These are phyloP conservation scores for Escallonia herrerae DNA, from an alignment of 129 eudicot species.

Conservation along the genomic window DNA sequence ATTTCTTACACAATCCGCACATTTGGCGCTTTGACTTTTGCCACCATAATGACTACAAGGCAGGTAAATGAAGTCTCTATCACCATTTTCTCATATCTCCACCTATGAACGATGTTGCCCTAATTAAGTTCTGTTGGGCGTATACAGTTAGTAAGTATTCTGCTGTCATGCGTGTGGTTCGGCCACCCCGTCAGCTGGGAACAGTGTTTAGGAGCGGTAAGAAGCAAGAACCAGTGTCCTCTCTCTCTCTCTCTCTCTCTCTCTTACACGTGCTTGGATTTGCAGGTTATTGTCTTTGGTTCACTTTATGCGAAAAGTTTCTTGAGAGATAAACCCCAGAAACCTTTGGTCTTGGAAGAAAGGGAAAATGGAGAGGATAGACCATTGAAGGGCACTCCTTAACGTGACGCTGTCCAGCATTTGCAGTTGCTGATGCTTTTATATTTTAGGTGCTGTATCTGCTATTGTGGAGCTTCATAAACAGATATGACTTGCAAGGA, in stretches of 20 bases:
- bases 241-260: background rate
- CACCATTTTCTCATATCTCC: background rate
- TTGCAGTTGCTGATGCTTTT: conserved; percentile 17
- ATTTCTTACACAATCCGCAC: conserved; percentile 92
- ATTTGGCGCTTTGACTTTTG: conserved; percentile 94
- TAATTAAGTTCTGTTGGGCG: background rate
- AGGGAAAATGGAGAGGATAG: conserved; percentile 34
- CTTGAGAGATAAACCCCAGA: conserved; percentile 45
- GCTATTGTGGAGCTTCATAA: no score
- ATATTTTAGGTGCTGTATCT: background rate
- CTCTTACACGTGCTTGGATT: conserved; percentile 2
- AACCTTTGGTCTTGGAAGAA: conserved; percentile 26
- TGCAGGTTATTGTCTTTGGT: conserved; percentile 84
- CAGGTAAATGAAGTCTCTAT: conserved; percentile 43
- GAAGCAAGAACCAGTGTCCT: conserved; percentile 8
- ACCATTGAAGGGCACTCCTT: conserved; percentile 44
- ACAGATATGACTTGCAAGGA: no score
- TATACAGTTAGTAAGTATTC: conserved; percentile 82
- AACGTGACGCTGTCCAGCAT: background rate
- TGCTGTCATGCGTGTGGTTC: conserved; percentile 91
- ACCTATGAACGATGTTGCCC: background rate
- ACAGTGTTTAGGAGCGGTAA: conserved; percentile 91
- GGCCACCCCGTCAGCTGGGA: conserved; percentile 84
- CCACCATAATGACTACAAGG: conserved; percentile 97
- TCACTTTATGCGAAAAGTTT: conserved; percentile 69